Conservation (phyloP, 2,329 filamentous ascomycete genomes). For the Colletotrichum gigasporum region DNA sequence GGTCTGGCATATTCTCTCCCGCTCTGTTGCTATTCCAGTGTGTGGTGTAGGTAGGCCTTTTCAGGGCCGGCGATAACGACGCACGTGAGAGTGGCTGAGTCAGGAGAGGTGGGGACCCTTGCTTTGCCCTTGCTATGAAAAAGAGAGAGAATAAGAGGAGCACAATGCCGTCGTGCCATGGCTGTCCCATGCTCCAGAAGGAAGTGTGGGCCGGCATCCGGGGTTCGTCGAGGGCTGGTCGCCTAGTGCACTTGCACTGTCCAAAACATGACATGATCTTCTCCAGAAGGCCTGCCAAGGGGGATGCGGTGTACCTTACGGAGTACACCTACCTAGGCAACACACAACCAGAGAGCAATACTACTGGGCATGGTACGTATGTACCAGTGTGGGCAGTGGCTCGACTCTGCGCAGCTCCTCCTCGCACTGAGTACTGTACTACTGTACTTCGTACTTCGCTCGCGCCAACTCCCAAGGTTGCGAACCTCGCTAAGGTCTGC, state of each 20-base stretch:
- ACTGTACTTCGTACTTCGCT: not conserved
- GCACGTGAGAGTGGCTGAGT: slow-evolving; percentile 7
- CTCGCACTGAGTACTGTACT: too few relatives aligned
- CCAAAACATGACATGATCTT: slow-evolving; percentile 25
- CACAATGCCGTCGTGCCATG: not conserved
- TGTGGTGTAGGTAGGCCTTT: too few relatives aligned
- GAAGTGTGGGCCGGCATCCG: slow-evolving; percentile 12
- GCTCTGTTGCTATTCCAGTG: too few relatives aligned
- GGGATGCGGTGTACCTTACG: not conserved
- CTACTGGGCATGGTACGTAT: too few relatives aligned
- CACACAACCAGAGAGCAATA: too few relatives aligned
- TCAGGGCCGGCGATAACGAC: not conserved
- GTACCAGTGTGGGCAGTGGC: too few relatives aligned
- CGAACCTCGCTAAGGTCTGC: not conserved
- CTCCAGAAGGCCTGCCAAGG: not conserved
- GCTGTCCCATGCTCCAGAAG: slow-evolving; percentile 5
- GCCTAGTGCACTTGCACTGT: too few relatives aligned
- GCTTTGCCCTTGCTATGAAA: too few relatives aligned
- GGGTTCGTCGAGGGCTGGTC: slow-evolving; percentile 6
- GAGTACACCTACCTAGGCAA: too few relatives aligned
- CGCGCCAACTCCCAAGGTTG: not conserved
- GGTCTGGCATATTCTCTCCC: too few relatives aligned
- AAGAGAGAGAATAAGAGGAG: slow-evolving; percentile 18
- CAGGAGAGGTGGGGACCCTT: slow-evolving; percentile 11
- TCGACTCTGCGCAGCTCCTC: too few relatives aligned